phyloP scores from a whole-genome alignment of 1,284 basidiomycete species.

The Puccinia triticina region DNA sequence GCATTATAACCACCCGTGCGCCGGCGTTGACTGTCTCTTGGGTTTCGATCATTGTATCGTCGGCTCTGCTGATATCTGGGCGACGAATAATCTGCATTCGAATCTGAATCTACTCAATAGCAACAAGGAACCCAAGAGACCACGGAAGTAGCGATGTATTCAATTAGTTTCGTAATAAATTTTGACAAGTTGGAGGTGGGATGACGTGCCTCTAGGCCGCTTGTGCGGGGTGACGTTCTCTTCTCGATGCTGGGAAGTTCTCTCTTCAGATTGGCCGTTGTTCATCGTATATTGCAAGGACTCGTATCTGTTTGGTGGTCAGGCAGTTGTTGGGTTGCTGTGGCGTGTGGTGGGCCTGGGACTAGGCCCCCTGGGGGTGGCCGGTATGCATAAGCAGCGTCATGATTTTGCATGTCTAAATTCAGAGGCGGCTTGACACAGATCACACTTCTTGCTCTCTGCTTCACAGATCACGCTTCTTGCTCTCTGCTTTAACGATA shows the following conservation, averaged over 20 bases:
- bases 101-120: neutral
- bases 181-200: neutral
- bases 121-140: neutral
- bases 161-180: neutral
- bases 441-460: no score
- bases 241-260: slow-evolving; percentile 5
- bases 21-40: slow-evolving; percentile 18
- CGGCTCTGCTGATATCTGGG: slow-evolving; percentile 16
- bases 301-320: neutral
- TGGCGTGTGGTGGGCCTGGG: neutral
- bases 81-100: slow-evolving; percentile 28
- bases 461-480: no score
- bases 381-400: neutral
- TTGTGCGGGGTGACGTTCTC: slow-evolving; percentile 5
- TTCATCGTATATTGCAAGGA: neutral
- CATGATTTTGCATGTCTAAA: neutral
- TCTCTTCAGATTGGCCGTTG: slow-evolving; percentile 5
- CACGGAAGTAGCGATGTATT: neutral
- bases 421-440: no score
- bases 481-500: no score
- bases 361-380: neutral
- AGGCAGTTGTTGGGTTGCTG: neutral
- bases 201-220: neutral
- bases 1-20: slow-evolving; percentile 17
- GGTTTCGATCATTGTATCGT: slow-evolving; percentile 22